Evolutionary conservation across 805 yeast genomes (phyloP).

Genomic region (Metschnikowia gruessii): DNA sequence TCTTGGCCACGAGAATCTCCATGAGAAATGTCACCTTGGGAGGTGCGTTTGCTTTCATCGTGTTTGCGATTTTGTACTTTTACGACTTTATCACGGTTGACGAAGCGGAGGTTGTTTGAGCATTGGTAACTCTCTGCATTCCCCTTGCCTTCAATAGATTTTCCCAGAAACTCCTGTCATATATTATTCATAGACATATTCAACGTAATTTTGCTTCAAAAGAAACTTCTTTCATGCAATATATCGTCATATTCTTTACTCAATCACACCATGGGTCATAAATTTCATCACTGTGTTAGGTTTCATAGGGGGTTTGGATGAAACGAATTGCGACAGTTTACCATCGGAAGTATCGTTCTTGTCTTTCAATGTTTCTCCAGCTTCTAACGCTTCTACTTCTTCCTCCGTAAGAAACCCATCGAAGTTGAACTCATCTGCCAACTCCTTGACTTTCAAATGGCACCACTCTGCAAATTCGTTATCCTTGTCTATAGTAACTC

Average conservation of each 20-base stretch:
- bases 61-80: conserved; percentile 79
- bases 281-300: conserved; percentile 39
- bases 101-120: conserved; percentile 21
- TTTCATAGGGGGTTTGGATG: conserved; percentile 20
- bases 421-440: conserved; percentile 56
- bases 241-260: not conserved
- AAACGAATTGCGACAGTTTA: not conserved
- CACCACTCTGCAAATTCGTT: conserved; percentile 76
- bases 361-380: conserved; percentile 25
- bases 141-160: not conserved
- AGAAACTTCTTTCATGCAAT: not conserved
- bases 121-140: not conserved
- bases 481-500: conserved; percentile 38
- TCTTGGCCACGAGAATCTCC: conserved; percentile 83
- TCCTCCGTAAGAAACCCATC: conserved; percentile 57
- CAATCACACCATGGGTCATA: conserved; percentile 35
- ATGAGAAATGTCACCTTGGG: conserved; percentile 90
- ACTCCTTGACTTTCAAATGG: conserved; percentile 47
- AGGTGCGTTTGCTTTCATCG: conserved; percentile 82
- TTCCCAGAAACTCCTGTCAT: not conserved
- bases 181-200: not conserved
- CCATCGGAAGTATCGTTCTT: conserved; percentile 22
- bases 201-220: not conserved
- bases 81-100: conserved; percentile 50
- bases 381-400: conserved; percentile 37